Conservation (phyloP, 108 stramenopile genomes). For the Nitzschia palea region DNA sequence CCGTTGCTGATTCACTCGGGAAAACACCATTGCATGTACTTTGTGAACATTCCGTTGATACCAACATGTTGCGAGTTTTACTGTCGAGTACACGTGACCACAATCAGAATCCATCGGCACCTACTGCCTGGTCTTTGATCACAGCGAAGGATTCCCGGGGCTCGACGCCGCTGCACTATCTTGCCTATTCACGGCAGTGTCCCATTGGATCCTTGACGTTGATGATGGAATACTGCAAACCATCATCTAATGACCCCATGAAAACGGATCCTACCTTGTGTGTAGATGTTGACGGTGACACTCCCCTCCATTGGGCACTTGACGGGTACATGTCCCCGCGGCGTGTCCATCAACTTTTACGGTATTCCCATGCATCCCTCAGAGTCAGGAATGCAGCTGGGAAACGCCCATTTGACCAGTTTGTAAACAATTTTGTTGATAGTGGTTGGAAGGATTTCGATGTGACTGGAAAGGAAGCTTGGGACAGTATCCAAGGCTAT, state of each 20-base stretch:
- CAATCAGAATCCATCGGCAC: constrained; percentile 13
- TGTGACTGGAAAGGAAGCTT: constrained; percentile 12
- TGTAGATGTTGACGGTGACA: constrained; percentile 28
- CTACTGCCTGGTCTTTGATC: constrained; percentile 24
- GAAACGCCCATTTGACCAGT: constrained; percentile 28
- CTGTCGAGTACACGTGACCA: constrained; percentile 16
- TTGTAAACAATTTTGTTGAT: constrained; percentile 20
- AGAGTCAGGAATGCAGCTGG: constrained; percentile 4
- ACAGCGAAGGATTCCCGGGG: constrained; percentile 24
- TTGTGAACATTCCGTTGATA: constrained; percentile 28
- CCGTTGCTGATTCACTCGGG: constrained; percentile 11
- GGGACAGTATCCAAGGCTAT: constrained; percentile 27
- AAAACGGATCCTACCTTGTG: constrained; percentile 25
- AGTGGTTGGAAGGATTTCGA: constrained; percentile 23
- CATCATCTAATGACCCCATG: background rate
- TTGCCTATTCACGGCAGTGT: constrained; percentile 37
- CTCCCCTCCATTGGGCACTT: constrained; percentile 37
- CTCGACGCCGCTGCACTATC: constrained; percentile 32
- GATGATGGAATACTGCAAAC: constrained; percentile 34
- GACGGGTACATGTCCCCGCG: constrained; percentile 29
- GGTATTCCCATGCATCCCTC: constrained; percentile 12
- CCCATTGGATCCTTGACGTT: constrained; percentile 23
- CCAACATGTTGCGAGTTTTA: constrained; percentile 17
- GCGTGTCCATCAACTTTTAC: constrained; percentile 18
- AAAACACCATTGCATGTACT: constrained; percentile 34